Evolutionary conservation across 140 eudicot genomes (phyloP), one percentile per base, ranked within the genome.

Genomic region (Anethum foeniculum): DNA sequence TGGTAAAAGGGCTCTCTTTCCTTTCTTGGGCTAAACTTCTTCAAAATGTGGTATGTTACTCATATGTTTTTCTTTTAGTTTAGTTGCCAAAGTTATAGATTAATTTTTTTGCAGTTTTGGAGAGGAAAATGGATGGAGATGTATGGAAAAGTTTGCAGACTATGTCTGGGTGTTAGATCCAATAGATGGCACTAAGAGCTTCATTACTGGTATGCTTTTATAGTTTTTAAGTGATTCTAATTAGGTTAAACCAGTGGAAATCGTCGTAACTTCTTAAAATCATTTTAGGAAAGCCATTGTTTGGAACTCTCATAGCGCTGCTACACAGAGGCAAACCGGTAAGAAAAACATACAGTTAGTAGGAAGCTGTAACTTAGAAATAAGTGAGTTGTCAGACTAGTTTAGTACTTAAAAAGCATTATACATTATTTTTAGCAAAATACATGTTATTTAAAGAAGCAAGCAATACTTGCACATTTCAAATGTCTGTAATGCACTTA

Each of bases 91-190:
- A 60, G 36, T 49, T 78, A 54, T 44, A 74, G 60, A 80, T 32
- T 18, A 38, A 76, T 71, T 32, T 43, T 76, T 39, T 71, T 83
- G 89, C 92, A 95, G 99, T 79, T 95, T 52, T 77, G 99, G 99
- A 52, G 99, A 95, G 83, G 99, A 95, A 78, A 92, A 91, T 68
- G 99, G 99, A 19, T 95, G 99, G 99, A 91, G 87, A 80, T 95
- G 97, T 87, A 88, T 88, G 84, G 96, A 95, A 86, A 79, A 91
- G 38, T 81, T 77, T 81, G 91, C 99, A 44, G 97, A 95, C 77
- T 95, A 90, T 83, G 99, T 95, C 48, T 95, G 99, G 97, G 97
- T 95, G 51, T 88, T 95, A 83, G 99, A 92, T 84, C 99, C 97
- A 60, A 95, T 95, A 56, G 97, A 95, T 60, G 99, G 99, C 23